Conservation (phyloP, 2,329 filamentous ascomycete species). For the Helotiales sp. region DNA sequence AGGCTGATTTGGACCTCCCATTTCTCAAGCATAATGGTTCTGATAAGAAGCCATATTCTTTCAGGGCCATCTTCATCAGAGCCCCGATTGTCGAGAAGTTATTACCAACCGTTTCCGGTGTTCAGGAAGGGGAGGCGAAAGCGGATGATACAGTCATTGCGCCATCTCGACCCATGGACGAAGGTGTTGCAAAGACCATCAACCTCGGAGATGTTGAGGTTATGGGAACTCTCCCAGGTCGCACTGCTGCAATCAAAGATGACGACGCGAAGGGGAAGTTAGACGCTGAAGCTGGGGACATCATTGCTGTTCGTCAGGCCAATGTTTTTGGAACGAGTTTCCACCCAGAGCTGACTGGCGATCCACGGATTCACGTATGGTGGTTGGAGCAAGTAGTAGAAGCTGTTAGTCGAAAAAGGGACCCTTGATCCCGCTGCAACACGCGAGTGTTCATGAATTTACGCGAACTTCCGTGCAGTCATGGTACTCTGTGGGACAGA, state of each 20-base stretch:
- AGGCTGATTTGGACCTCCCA: constrained; percentile 72
- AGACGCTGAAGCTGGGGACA: constrained; percentile 63
- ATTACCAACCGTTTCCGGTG: constrained; percentile 51
- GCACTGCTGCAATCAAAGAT: constrained; percentile 47
- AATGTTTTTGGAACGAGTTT: constrained; percentile 96
- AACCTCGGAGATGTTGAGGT: constrained; percentile 50
- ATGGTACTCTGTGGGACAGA: no score
- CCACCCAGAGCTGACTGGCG: constrained; percentile 89
- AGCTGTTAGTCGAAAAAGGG: constrained; percentile 36
- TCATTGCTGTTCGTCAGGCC: constrained; percentile 86
- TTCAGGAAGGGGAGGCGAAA: constrained; percentile 48
- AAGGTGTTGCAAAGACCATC: constrained; percentile 31
- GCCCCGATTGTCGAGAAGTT: constrained; percentile 91
- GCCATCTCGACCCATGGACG: constrained; percentile 34
- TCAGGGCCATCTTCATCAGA: constrained; percentile 88
- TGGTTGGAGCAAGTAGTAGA: constrained; percentile 77
- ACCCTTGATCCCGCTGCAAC: not conserved
- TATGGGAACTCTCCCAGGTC: constrained; percentile 55
- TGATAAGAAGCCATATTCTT: constrained; percentile 52
- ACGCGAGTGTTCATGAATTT: not conserved
- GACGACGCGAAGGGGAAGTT: constrained; percentile 47
- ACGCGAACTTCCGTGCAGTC: not conserved
- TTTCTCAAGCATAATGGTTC: constrained; percentile 58
- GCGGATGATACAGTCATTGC: constrained; percentile 46
- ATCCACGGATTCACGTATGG: constrained; percentile 89